Base-by-base conservation (phyloP, 1,284 basidiomycete genomes). In the Laetiporus sulphureus region DNA sequence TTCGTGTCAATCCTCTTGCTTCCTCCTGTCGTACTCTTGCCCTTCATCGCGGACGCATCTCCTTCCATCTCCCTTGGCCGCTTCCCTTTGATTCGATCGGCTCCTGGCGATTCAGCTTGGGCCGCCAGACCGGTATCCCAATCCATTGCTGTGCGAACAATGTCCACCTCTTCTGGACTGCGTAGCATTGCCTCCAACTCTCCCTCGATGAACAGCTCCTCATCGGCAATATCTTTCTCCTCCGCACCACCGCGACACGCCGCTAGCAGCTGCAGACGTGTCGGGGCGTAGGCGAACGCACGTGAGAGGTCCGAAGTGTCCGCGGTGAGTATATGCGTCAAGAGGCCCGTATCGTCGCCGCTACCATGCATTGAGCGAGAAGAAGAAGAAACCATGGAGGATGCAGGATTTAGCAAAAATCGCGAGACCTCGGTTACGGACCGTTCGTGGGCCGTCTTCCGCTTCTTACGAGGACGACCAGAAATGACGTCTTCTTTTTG, bases 231-330 rank as follows among this genome's bases (percentile, higher is more conserved):
- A 20, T 56, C 42, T 6, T 53, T 48, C 25, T 66, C 67, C 4
- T 59, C 57, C 19, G 66, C 65, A 4, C 74, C 75, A 38, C 79
- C 75, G 32, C 79, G 73, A 29, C 66, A 62, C 8, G 67, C 60
- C 0, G 66, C 59, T 21, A 87, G 68, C 15, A 78, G 59, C 52
- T 85, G 78, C 12, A 86, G 67, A 27, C 83, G 79, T 3, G 78
- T 77, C 2, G 77, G 82, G 19, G 66, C 55, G 6, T 45, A 45
- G 19, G 48, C 13, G 52, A 60, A 61, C 13, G 50, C 51, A 21
- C 59, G 58, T 31, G 50, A 55, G 18, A 62, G 49, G 5, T 57
- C 44, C 3, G 59, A 55, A 1, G 63, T 54, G 10, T 77, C 65
- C 18, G 71, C 68, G 5, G 74, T 70, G 10, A 84, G 68, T 32